phyloP scores from a whole-genome alignment of 768 basidiomycete species.

The Rhodotorula diobovata region DNA sequence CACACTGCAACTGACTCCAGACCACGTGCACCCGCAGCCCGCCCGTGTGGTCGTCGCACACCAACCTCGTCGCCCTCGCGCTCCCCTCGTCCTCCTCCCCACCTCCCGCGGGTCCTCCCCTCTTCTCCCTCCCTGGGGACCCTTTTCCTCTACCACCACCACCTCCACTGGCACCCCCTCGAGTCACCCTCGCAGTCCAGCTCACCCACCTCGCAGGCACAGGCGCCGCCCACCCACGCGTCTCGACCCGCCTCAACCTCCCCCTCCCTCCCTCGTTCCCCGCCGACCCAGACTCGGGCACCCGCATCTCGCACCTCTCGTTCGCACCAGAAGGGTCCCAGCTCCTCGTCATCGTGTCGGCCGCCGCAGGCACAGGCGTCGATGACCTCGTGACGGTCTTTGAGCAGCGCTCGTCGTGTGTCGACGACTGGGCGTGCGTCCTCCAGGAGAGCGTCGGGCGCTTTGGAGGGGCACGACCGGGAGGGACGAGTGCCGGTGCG shows the following conservation, averaged over 20 bases:
- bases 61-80: slow-evolving; percentile 25
- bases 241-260: slow-evolving; percentile 7
- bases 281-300: background rate
- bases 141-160: background rate
- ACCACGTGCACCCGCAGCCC: background rate
- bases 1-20: background rate
- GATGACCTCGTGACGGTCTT: slow-evolving; percentile 27
- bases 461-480: slow-evolving; percentile 1
- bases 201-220: slow-evolving; percentile 21
- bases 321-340: slow-evolving; percentile 20
- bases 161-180: too few relatives aligned
- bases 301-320: slow-evolving; percentile 17
- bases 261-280: slow-evolving; percentile 5
- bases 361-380: background rate
- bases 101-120: background rate
- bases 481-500: too few relatives aligned
- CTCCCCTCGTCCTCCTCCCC: too few relatives aligned
- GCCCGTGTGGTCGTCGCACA: slow-evolving; percentile 10
- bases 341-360: slow-evolving; percentile 15
- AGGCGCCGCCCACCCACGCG: background rate
- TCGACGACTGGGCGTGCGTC: slow-evolving; percentile 28
- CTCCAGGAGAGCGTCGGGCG: slow-evolving; percentile 21
- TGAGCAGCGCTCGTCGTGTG: slow-evolving; percentile 17
- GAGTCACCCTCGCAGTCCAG: slow-evolving; percentile 4
- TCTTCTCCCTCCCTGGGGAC: background rate